Percentiles rank a stretch among this genome's conserved stretches.
These are phyloP conservation scores for Hypoxylon cercidicola DNA, from an alignment of 495 filamentous ascomycete species.

Conservation along the genomic window DNA sequence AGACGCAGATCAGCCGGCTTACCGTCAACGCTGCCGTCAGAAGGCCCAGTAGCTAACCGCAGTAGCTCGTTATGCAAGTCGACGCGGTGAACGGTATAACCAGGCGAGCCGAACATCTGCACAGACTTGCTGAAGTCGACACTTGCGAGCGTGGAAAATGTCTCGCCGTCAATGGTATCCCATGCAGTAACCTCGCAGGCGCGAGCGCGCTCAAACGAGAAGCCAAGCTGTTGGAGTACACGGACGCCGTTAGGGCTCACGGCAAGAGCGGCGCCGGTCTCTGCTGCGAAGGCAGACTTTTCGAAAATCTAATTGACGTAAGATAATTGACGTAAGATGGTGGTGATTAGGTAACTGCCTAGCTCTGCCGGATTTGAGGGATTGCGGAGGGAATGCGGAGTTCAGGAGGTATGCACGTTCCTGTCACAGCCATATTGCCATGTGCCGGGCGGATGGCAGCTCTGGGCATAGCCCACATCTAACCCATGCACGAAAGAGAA, in stretches of 20 bases:
- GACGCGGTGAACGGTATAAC: conserved; percentile 28
- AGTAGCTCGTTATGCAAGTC: conserved; percentile 25
- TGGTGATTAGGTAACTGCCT: too few relatives aligned
- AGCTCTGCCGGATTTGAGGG: too few relatives aligned
- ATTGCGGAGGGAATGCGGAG: too few relatives aligned
- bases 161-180: conserved; percentile 19
- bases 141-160: conserved; percentile 10
- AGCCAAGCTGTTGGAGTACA: conserved; percentile 56
- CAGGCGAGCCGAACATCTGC: conserved; percentile 11
- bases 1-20: conserved; percentile 10
- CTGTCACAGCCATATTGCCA: too few relatives aligned
- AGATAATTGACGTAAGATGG: background rate
- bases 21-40: too few relatives aligned
- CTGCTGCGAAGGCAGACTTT: conserved; percentile 61
- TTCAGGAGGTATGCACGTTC: too few relatives aligned
- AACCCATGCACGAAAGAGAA: too few relatives aligned
- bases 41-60: conserved; percentile 5
- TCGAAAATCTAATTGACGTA: conserved; percentile 55
- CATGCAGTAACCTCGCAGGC: conserved; percentile 24
- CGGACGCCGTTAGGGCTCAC: conserved; percentile 64
- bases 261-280: conserved; percentile 67
- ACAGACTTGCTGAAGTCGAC: conserved; percentile 12
- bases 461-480: too few relatives aligned
- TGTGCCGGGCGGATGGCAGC: too few relatives aligned
- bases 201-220: conserved; percentile 31